Conservation (phyloP, 129 eudicot genomes). For the Artemisia argyi region DNA sequence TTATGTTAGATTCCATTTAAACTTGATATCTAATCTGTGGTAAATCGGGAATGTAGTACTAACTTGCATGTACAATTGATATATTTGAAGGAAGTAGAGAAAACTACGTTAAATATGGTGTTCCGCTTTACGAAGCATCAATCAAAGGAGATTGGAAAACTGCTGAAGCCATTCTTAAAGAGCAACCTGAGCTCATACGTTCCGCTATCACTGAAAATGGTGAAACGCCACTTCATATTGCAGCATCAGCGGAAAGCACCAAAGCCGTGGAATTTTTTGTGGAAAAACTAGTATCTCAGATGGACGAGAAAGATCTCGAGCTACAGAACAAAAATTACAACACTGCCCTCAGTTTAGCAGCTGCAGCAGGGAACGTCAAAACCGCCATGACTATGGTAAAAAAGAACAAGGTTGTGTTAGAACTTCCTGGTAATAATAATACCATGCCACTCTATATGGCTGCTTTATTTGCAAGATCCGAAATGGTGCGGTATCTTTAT, state of each 20-base stretch:
- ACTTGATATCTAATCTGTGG: neutral
- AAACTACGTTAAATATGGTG: constrained; percentile 1
- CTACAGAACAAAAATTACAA: constrained; percentile 30
- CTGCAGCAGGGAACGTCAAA: constrained; percentile 33
- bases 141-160: constrained; percentile 20
- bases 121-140: constrained; percentile 20
- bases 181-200: no score
- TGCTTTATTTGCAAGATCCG: constrained; percentile 40
- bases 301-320: constrained; percentile 33
- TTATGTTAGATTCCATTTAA: neutral
- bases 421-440: constrained; percentile 17
- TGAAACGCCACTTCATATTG: no score
- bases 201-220: no score
- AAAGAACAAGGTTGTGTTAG: constrained; percentile 21
- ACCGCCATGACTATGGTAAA: constrained; percentile 33
- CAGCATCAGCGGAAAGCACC: no score
- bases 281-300: constrained; percentile 1
- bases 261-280: no score
- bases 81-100: constrained; percentile 24
- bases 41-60: neutral
- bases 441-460: constrained; percentile 45
- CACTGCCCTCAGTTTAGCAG: constrained; percentile 22
- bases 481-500: constrained; percentile 45
- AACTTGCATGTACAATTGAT: constrained; percentile 8
- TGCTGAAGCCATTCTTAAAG: neutral